Conservation (phyloP, 2,329 filamentous ascomycete genomes). For the Pseudogymnoascus sp. region DNA sequence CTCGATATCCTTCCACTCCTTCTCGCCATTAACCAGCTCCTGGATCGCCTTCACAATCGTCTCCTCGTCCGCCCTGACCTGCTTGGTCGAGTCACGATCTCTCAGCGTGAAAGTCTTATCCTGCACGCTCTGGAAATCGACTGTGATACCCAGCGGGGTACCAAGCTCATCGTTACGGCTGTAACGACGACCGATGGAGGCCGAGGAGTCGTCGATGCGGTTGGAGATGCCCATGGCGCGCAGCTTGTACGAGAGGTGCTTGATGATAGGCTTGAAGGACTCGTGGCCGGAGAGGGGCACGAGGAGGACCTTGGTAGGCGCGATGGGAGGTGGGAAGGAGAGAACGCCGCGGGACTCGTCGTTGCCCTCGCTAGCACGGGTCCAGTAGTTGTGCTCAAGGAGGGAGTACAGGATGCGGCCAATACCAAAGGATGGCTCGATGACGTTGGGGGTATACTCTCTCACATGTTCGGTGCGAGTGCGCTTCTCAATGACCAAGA, state of each 20-base stretch:
- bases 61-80: slow-evolving; percentile 77
- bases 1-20: slow-evolving; percentile 62
- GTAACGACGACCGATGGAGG: slow-evolving; percentile 91
- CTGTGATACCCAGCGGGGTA: slow-evolving; percentile 86
- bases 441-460: slow-evolving; percentile 91
- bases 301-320: slow-evolving; percentile 92
- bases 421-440: slow-evolving; percentile 96
- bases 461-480: slow-evolving; percentile 76
- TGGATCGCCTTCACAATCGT: slow-evolving; percentile 68
- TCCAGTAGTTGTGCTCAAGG: slow-evolving; percentile 95
- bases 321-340: slow-evolving; percentile 68
- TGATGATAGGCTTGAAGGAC: slow-evolving; percentile 71
- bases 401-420: slow-evolving; percentile 88
- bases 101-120: slow-evolving; percentile 80
- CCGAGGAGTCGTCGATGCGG: slow-evolving; percentile 82
- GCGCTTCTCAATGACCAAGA: slow-evolving; percentile 76
- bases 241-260: slow-evolving; percentile 66
- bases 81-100: slow-evolving; percentile 83
- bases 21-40: slow-evolving; percentile 40
- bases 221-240: slow-evolving; percentile 71
- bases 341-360: slow-evolving; percentile 80
- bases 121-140: slow-evolving; percentile 92
- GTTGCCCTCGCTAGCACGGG: slow-evolving; percentile 58
- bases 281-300: slow-evolving; percentile 78
- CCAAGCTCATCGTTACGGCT: slow-evolving; percentile 92